These are phyloP conservation scores for Nemania diffusa DNA, from an alignment of 2,329 filamentous ascomycete genomes.

Conservation along the genomic window DNA sequence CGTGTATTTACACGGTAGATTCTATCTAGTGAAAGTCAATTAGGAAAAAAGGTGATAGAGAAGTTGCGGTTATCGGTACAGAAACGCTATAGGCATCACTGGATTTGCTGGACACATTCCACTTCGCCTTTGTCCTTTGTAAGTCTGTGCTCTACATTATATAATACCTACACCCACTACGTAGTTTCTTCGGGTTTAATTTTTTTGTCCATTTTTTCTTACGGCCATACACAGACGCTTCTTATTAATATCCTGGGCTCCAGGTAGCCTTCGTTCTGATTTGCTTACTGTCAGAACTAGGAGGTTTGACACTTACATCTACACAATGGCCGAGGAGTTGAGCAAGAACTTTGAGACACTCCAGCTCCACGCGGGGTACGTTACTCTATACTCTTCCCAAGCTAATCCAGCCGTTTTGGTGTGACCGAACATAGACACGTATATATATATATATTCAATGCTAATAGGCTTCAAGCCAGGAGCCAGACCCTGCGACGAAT, in stretches of 20 bases:
- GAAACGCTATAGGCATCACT: neutral
- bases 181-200: neutral
- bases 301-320: conserved; percentile 11
- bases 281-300: neutral
- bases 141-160: neutral
- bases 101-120: neutral
- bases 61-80: neutral
- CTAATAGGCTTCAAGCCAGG: conserved; percentile 67
- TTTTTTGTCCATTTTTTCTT: neutral
- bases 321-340: conserved; percentile 57
- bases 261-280: conserved; percentile 19
- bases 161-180: no score
- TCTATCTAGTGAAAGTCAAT: neutral
- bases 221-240: neutral
- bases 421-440: neutral
- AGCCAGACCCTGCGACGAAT: conserved; percentile 83
- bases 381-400: conserved; percentile 26
- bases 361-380: conserved; percentile 85
- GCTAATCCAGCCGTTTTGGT: neutral
- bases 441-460: neutral
- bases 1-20: no score
- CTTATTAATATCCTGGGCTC: conserved; percentile 7
- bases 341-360: conserved; percentile 82
- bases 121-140: neutral
- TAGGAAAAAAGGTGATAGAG: neutral